These are phyloP conservation scores for Cyberlindnera galapagoensis DNA, from an alignment of 805 yeast genomes.

Conservation along the genomic window DNA sequence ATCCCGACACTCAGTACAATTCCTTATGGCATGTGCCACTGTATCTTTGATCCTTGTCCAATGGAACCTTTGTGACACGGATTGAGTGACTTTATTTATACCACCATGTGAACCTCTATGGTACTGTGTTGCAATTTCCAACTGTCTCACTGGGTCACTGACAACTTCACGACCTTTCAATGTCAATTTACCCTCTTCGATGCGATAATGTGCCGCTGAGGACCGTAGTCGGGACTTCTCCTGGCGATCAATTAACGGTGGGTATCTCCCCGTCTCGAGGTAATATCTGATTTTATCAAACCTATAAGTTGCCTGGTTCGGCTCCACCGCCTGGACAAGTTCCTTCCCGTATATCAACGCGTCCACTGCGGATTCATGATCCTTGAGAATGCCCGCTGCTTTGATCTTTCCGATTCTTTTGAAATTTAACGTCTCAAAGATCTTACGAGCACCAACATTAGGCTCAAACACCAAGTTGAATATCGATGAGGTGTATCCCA, in stretches of 20 bases:
- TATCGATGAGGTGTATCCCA: conserved; percentile 80
- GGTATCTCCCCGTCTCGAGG: conserved; percentile 79
- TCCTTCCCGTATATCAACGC: conserved; percentile 82
- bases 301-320: conserved; percentile 41
- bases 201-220: conserved; percentile 67
- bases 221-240: conserved; percentile 87
- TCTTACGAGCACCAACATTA: conserved; percentile 73
- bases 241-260: conserved; percentile 71
- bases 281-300: conserved; percentile 76
- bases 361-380: conserved; percentile 80
- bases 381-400: conserved; percentile 85
- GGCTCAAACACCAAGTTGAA: conserved; percentile 87
- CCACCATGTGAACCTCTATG: conserved; percentile 78
- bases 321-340: conserved; percentile 41
- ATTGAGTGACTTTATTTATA: conserved; percentile 78
- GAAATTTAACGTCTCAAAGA: conserved; percentile 73
- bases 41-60: conserved; percentile 91
- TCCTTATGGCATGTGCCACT: conserved; percentile 68
- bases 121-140: conserved; percentile 62
- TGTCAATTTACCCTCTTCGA: conserved; percentile 66
- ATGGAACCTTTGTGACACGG: conserved; percentile 73
- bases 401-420: conserved; percentile 72
- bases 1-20: conserved; percentile 60
- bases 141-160: conserved; percentile 65
- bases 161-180: conserved; percentile 81